phyloP scores from a whole-genome alignment of 2,329 filamentous ascomycete species.

The Pochonia chlamydosporia region DNA sequence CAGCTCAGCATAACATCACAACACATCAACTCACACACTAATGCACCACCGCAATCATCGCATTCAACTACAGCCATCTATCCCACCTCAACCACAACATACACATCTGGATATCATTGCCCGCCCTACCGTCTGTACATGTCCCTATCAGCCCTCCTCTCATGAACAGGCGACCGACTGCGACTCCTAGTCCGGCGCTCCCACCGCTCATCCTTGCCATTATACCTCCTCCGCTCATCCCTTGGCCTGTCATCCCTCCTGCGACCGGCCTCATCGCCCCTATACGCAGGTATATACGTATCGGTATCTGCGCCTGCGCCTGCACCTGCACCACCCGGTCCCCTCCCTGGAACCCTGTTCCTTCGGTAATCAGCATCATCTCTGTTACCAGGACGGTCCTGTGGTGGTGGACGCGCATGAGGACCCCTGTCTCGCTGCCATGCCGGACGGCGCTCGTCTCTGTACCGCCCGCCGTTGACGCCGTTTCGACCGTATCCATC shows the following conservation, averaged over 20 bases:
- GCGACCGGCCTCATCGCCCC: slow-evolving; percentile 27
- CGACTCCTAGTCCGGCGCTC: slow-evolving; percentile 35
- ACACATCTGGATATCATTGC: background rate
- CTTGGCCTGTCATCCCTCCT: too few species aligned
- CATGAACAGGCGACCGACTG: slow-evolving; percentile 32
- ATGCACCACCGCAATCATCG: too few species aligned
- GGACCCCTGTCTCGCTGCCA: slow-evolving; percentile 50
- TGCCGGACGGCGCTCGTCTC: slow-evolving; percentile 44
- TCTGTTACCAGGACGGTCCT: slow-evolving; percentile 21
- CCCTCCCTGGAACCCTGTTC: slow-evolving; percentile 27
- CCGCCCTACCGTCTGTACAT: slow-evolving; percentile 41
- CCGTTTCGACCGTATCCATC: slow-evolving; percentile 48
- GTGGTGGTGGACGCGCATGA: slow-evolving; percentile 46
- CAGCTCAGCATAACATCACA: too few species aligned
- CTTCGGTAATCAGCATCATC: slow-evolving; percentile 36
- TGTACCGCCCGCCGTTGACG: slow-evolving; percentile 40
- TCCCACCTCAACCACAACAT: too few species aligned
- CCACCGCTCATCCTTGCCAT: slow-evolving; percentile 29
- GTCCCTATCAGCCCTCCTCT: slow-evolving; percentile 40
- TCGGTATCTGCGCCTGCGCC: slow-evolving; percentile 35
- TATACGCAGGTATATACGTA: slow-evolving; percentile 45
- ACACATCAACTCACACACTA: too few species aligned
- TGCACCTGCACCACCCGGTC: slow-evolving; percentile 1
- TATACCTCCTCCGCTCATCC: slow-evolving; percentile 28
- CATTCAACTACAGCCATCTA: too few species aligned